Evolutionary conservation across 2,329 filamentous ascomycete genomes (phyloP).

Genomic region (Verticillium albo-atrum): DNA sequence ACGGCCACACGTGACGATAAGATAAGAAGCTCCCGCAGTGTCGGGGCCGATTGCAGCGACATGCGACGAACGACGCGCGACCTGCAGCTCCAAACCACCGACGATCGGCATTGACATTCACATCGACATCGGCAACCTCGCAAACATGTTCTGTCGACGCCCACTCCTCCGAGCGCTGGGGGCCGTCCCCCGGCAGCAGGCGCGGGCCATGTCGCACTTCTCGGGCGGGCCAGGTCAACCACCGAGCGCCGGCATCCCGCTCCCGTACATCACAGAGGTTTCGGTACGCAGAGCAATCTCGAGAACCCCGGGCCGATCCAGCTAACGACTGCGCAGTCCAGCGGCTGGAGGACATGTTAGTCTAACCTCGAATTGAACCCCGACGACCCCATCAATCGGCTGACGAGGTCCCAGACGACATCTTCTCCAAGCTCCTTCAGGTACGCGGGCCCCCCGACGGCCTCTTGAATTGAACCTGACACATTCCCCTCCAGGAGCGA

Average conservation of each 20-base stretch:
- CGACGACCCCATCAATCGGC: constrained; percentile 6
- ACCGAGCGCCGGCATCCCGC: constrained; percentile 39
- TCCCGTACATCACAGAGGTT: constrained; percentile 56
- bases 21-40: background rate
- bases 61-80: background rate
- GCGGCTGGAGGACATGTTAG: constrained; percentile 74
- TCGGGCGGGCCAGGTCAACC: constrained; percentile 20
- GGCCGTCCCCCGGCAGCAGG: constrained; percentile 26
- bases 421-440: constrained; percentile 76
- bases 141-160: constrained; percentile 30
- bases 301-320: background rate
- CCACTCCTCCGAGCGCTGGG: constrained; percentile 28
- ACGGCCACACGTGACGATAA: background rate
- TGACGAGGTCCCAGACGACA: constrained; percentile 56
- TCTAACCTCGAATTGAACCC: constrained; percentile 16
- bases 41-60: background rate
- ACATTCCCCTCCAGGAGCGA: constrained; percentile 58
- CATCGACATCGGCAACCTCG: background rate
- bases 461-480: constrained; percentile 8
- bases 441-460: constrained; percentile 33
- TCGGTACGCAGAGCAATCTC: constrained; percentile 31
- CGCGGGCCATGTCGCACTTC: constrained; percentile 38
- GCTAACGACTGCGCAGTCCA: constrained; percentile 50
- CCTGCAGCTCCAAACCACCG: background rate
- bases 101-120: background rate